A percentile compares a stretch with the other conserved stretches of the same genome.
Evolutionary conservation across 805 yeast genomes (phyloP).

Genomic region (Saturnispora silvae): DNA sequence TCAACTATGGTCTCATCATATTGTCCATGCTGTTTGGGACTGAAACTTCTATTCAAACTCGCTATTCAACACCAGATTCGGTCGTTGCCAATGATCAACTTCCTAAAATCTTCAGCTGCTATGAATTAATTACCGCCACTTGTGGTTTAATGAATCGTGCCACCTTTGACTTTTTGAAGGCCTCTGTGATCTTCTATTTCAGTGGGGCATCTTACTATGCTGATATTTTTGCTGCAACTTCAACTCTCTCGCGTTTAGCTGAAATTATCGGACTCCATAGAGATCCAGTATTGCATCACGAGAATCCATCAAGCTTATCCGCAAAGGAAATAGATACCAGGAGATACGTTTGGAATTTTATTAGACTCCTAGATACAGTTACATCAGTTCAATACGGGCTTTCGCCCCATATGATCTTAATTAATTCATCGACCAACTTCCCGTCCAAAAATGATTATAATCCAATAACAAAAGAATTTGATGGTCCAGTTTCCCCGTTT

Average conservation of each 20-base stretch:
- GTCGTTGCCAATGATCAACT: conserved; percentile 7
- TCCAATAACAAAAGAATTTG: conserved; percentile 8
- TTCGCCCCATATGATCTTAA: conserved; percentile 15
- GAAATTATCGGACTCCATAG: conserved; percentile 14
- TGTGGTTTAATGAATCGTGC: conserved; percentile 9
- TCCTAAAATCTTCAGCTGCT: conserved; percentile 3
- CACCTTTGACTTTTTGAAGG: conserved; percentile 9
- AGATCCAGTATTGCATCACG: conserved; percentile 12
- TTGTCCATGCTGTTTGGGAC: conserved; percentile 11
- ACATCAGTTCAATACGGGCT: conserved; percentile 12
- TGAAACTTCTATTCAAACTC: conserved; percentile 2
- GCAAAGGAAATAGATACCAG: conserved; percentile 10
- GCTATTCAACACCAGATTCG: too few species aligned
- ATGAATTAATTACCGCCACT: conserved; percentile 9
- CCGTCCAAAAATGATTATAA: conserved; percentile 12
- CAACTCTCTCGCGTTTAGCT: conserved; percentile 11
- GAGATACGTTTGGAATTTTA: conserved; percentile 11
- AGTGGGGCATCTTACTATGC: conserved; percentile 11
- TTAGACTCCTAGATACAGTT: conserved; percentile 12
- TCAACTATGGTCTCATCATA: conserved; percentile 10
- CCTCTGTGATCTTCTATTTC: conserved; percentile 10
- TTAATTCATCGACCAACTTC: conserved; percentile 11
- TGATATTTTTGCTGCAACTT: conserved; percentile 11
- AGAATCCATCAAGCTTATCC: conserved; percentile 6
- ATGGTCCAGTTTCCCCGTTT: conserved; percentile 14